Percentiles rank a stretch among this genome's conserved stretches.
These are phyloP conservation scores for Prunus dulcis DNA, from an alignment of 306 rosid genomes.

Conservation along the genomic window DNA sequence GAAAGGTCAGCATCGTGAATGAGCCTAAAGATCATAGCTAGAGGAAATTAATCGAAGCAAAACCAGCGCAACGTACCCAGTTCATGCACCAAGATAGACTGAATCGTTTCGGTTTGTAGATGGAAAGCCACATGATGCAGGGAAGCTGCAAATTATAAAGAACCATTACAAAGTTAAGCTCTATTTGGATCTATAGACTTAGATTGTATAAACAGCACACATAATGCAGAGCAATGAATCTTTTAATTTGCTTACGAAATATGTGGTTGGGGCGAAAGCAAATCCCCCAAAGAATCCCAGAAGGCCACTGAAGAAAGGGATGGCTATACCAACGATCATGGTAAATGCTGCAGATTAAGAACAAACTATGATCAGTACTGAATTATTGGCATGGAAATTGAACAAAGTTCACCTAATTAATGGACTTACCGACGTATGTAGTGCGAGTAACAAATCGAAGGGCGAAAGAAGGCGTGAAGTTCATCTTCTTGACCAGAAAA, in stretches of 20 bases:
- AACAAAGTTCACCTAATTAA: background rate
- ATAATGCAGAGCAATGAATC: background rate
- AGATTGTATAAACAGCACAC: no score
- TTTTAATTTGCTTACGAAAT: constrained; percentile 49
- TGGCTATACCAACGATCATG: constrained; percentile 49
- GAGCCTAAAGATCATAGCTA: background rate
- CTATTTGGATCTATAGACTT: background rate
- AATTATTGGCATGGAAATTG: background rate
- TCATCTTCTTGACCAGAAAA: constrained; percentile 43
- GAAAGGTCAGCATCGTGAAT: background rate
- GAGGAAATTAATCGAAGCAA: background rate
- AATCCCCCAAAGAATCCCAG: constrained; percentile 91
- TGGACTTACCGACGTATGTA: constrained; percentile 50
- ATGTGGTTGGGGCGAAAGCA: constrained; percentile 87
- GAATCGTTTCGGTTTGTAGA: constrained; percentile 60
- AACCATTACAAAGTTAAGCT: background rate
- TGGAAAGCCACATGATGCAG: constrained; percentile 70
- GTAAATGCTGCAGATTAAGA: constrained; percentile 45
- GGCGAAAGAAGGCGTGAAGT: constrained; percentile 39
- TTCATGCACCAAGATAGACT: constrained; percentile 60
- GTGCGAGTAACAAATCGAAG: constrained; percentile 65
- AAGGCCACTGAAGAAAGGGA: constrained; percentile 82
- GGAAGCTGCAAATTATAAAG: constrained; percentile 54
- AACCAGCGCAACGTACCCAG: constrained; percentile 45
- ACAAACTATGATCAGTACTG: background rate